Base-by-base conservation (phyloP, 2,329 filamentous ascomycete genomes). In the Leptographium radiaticola region DNA sequence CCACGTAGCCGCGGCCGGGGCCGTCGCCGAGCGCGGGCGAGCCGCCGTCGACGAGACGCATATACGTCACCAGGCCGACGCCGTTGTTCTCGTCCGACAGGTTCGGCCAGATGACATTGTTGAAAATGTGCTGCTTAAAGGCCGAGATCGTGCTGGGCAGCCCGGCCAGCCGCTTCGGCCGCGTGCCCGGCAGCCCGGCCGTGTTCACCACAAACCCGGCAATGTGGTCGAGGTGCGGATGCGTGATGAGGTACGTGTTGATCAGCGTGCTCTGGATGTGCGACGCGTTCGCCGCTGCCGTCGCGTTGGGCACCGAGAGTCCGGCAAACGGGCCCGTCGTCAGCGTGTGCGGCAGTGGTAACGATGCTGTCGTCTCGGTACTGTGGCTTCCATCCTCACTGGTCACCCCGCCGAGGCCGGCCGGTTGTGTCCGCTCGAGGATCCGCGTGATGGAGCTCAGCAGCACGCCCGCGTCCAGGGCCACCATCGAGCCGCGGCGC, bases 91-190 rank as follows among this genome's bases (percentile, higher is more conserved):
- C 93, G 63, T 98, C 91, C 0, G 89, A 94, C 42, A 98, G 71
- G 61, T 98, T 98, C 0, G 93, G 93, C 93, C 93, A 98, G 53
- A 97, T 95, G 55, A 95, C 74, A 63, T 96, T 94, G 69, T 98
- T 98, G 73, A 98, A 98, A 56, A 98, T 88, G 68, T 98, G 90
- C 0, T 76, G 82, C 66, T 95, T 97, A 68, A 98, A 84, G 0
- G 91, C 90, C 47, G 88, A 78, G 51, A 98, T 90, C n/a, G 91
- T 95, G 33, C 82, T 84, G 0, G 90, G 89, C 5, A 97, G 72
- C 0, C 87, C 91, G 1, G 91, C 89, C 15, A 98, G 74, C 30
- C 86, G 81, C 68, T 97, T 98, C 0, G 89, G 88, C 33, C 84
- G 81, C 2, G 85, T 80, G 34, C 86, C 87, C 34, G 88, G 84